Percentiles rank a stretch among this genome's conserved stretches.
These are phyloP conservation scores for Aquilaria agallochum DNA, from an alignment of 441 rosid genomes.

Conservation along the genomic window DNA sequence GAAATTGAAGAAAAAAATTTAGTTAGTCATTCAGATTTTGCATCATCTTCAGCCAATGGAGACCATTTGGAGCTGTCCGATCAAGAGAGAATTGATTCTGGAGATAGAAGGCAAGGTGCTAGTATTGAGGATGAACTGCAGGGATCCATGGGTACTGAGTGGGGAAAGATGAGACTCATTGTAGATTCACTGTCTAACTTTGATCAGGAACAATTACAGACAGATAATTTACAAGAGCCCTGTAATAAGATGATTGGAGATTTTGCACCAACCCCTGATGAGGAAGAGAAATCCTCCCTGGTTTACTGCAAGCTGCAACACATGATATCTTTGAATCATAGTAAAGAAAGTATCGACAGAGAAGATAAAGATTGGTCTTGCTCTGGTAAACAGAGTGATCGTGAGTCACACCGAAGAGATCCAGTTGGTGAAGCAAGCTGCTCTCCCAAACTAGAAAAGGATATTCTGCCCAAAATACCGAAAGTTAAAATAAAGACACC, in stretches of 20 bases:
- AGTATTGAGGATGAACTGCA: conserved; percentile 21
- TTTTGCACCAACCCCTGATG: conserved; percentile 15
- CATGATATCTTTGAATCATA: conserved; percentile 20
- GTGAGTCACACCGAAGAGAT: conserved; percentile 15
- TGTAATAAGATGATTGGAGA: conserved; percentile 20
- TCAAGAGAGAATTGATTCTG: conserved; percentile 25
- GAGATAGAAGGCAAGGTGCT: conserved; percentile 27
- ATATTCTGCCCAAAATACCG: conserved; percentile 43
- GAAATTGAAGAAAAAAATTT: conserved; percentile 22
- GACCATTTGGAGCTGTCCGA: conserved; percentile 27
- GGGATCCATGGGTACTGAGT: conserved; percentile 31
- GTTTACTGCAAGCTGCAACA: conserved; percentile 19
- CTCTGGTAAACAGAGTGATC: conserved; percentile 17
- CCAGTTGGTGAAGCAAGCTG: conserved; percentile 27
- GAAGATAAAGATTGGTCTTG: conserved; percentile 16
- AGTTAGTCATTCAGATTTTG: conserved; percentile 32
- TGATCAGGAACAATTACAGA: conserved; percentile 31
- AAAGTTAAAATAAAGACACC: conserved; percentile 54
- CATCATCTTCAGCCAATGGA: conserved; percentile 38
- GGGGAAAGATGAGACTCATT: conserved; percentile 26
- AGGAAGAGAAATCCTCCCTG: conserved; percentile 16
- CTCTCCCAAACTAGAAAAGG: conserved; percentile 36
- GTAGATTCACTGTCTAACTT: conserved; percentile 43
- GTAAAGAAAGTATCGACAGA: conserved; percentile 11
- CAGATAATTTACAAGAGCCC: conserved; percentile 24